Conservation (phyloP, 2,329 filamentous ascomycete genomes). For the Neopestalotiopsis sp. region DNA sequence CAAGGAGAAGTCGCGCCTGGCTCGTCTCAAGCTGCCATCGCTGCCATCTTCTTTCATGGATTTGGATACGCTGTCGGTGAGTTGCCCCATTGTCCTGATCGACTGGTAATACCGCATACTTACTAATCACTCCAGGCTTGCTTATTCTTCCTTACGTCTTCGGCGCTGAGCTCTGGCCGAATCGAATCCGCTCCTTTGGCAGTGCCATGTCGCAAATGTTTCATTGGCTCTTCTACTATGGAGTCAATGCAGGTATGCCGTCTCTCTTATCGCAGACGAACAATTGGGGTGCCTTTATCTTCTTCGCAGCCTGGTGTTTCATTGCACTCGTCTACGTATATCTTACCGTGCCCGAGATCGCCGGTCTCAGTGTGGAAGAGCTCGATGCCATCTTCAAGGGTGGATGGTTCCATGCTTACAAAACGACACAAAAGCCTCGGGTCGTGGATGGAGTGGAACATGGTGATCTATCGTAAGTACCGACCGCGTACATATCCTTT, state of each 20-base stretch:
- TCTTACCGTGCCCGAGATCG: conserved; percentile 44
- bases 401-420: conserved; percentile 25
- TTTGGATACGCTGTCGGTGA: conserved; percentile 48
- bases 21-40: conserved; percentile 44
- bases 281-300: conserved; percentile 49
- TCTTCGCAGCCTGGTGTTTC: conserved; percentile 45
- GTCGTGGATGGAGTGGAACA: neutral
- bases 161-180: conserved; percentile 49
- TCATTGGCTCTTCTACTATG: conserved; percentile 49
- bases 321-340: conserved; percentile 43
- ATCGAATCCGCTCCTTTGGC: conserved; percentile 49
- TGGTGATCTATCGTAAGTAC: neutral
- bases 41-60: conserved; percentile 48
- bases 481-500: neutral
- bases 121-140: conserved; percentile 28
- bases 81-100: conserved; percentile 19
- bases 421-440: neutral
- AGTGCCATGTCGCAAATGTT: conserved; percentile 43
- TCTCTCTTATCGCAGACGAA: conserved; percentile 38
- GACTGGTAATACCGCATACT: too few relatives aligned
- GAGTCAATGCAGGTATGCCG: conserved; percentile 39
- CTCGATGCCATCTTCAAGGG: conserved; percentile 37
- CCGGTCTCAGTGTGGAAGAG: conserved; percentile 39
- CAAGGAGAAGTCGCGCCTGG: conserved; percentile 19
- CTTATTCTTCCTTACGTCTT: conserved; percentile 50